These are phyloP conservation scores for Silene uniflora DNA, from an alignment of 148 eudicot genomes.

Conservation along the genomic window DNA sequence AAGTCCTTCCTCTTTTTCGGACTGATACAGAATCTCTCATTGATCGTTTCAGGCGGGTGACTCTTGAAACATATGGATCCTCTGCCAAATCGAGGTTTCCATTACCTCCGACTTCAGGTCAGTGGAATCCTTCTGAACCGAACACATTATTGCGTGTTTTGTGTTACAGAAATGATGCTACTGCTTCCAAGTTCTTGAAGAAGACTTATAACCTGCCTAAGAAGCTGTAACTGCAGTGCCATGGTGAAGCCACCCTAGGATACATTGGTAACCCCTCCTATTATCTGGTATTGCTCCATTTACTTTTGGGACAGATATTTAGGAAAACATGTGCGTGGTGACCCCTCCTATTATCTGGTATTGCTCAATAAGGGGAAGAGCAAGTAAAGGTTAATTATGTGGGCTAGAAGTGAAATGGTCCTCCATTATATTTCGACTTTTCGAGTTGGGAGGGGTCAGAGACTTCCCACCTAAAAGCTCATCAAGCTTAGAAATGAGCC, in stretches of 20 bases:
- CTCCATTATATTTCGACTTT: no score
- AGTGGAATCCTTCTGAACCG: constrained; percentile 84
- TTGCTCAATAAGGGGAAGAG: not conserved
- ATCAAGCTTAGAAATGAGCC: not conserved
- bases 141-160: constrained; percentile 88
- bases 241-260: not conserved
- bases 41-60: constrained; percentile 60
- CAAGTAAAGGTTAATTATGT: not conserved
- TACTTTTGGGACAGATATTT: not conserved
- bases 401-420: not conserved
- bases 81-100: constrained; percentile 84
- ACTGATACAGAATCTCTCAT: constrained; percentile 73
- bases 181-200: constrained; percentile 80
- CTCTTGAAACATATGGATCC: constrained; percentile 70
- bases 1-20: constrained; percentile 73
- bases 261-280: not conserved
- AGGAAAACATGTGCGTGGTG: not conserved
- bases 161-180: constrained; percentile 83
- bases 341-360: no score
- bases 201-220: constrained; percentile 87
- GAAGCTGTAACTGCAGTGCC: constrained; percentile 40
- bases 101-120: constrained; percentile 85
- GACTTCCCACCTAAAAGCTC: not conserved
- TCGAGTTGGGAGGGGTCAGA: not conserved
- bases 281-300: not conserved